phyloP scores from a whole-genome alignment of 352 stramenopile genomes.

The Pythium periplocum region DNA sequence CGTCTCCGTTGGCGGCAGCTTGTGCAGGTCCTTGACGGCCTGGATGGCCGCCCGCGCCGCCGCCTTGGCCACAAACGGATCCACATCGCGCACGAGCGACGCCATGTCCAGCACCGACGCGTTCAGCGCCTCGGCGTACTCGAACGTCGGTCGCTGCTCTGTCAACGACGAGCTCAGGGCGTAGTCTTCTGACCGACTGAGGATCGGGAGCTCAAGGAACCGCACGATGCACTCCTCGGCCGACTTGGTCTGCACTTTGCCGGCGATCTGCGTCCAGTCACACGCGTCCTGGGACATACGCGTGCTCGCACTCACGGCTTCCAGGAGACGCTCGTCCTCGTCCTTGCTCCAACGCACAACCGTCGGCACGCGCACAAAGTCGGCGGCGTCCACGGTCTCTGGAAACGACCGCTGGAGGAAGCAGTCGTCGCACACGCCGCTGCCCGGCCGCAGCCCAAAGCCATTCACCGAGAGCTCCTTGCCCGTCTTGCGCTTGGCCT shows the following conservation, averaged over 20 bases:
- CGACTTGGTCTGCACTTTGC: slow-evolving; percentile 61
- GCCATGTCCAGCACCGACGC: slow-evolving; percentile 47
- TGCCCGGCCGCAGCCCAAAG: slow-evolving; percentile 46
- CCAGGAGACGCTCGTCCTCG: slow-evolving; percentile 31
- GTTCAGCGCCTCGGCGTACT: slow-evolving; percentile 41
- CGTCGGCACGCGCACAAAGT: slow-evolving; percentile 44
- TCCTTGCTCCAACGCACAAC: slow-evolving; percentile 46
- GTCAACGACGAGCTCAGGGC: not conserved
- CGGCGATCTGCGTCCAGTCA: slow-evolving; percentile 75
- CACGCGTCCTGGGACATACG: slow-evolving; percentile 27
- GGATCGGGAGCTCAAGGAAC: slow-evolving; percentile 69
- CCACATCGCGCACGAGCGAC: slow-evolving; percentile 46
- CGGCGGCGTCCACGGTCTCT: slow-evolving; percentile 44
- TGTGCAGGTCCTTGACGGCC: slow-evolving; percentile 61
- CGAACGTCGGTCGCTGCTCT: slow-evolving; percentile 28
- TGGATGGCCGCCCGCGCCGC: slow-evolving; percentile 58
- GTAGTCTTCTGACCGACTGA: slow-evolving; percentile 17
- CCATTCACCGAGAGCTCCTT: slow-evolving; percentile 38
- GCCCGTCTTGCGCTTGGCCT: slow-evolving; percentile 49
- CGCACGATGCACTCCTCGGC: slow-evolving; percentile 74
- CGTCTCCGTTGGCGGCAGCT: slow-evolving; percentile 19
- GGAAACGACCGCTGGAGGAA: slow-evolving; percentile 60
- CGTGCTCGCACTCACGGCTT: slow-evolving; percentile 38
- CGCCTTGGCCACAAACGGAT: slow-evolving; percentile 67
- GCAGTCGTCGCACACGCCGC: slow-evolving; percentile 65